Evolutionary conservation across 805 yeast species (phyloP).

Genomic region (Metschnikowia anglica): DNA sequence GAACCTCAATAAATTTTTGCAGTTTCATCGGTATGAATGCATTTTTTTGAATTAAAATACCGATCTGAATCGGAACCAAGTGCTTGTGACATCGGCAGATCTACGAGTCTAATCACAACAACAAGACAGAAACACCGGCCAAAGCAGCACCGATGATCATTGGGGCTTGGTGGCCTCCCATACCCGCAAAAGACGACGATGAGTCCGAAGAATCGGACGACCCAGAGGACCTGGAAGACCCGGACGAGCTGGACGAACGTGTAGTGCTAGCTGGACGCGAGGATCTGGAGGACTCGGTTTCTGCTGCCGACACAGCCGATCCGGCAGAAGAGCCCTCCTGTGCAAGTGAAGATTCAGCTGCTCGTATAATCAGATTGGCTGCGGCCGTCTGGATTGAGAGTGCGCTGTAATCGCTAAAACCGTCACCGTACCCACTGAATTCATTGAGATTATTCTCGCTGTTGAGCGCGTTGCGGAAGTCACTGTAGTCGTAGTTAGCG

Average conservation of each 20-base stretch:
- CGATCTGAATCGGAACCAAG: no score
- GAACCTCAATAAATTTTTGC: no score
- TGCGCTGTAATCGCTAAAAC: background rate
- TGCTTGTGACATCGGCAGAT: no score
- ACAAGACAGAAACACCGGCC: constrained; percentile 13
- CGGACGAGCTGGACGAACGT: background rate
- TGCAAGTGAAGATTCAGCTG: background rate
- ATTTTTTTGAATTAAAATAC: background rate
- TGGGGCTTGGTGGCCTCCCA: constrained; percentile 8
- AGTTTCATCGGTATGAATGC: no score
- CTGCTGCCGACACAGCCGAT: no score
- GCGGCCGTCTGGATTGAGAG: background rate
- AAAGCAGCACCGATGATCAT: constrained; percentile 6
- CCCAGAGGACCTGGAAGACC: background rate
- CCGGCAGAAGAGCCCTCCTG: no score
- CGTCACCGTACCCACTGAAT: background rate
- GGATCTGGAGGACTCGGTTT: no score
- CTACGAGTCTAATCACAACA: constrained; percentile 5
- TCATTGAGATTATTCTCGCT: background rate
- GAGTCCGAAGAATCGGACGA: background rate
- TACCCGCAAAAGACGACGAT: constrained; percentile 5
- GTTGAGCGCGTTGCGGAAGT: background rate
- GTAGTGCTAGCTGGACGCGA: no score
- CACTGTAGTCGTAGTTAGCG: constrained; percentile 5
- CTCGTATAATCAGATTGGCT: background rate